A percentile compares a stretch with the other conserved stretches of the same genome.
These are phyloP conservation scores for Discostella stelligeroides DNA, from an alignment of 108 stramenopile species.

Conservation along the genomic window DNA sequence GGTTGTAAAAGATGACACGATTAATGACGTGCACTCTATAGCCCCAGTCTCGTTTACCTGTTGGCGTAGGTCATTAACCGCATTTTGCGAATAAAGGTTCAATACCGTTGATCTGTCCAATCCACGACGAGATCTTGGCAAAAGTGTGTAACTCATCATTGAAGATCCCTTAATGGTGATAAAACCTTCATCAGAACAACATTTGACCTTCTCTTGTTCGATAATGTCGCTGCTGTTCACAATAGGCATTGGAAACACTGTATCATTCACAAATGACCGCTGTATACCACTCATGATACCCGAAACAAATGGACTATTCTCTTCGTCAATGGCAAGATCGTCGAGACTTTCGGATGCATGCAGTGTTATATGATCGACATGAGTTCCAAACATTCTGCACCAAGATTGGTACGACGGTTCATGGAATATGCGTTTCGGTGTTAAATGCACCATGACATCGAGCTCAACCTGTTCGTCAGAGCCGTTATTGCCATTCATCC, in stretches of 20 bases:
- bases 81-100: conserved; percentile 27
- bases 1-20: neutral
- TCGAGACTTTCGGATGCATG: conserved; percentile 38
- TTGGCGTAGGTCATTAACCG: conserved; percentile 12
- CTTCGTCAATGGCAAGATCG: conserved; percentile 15
- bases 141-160: conserved; percentile 66
- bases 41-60: conserved; percentile 38
- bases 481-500: neutral
- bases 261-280: conserved; percentile 50
- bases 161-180: conserved; percentile 48
- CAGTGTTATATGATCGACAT: conserved; percentile 59
- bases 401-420: conserved; percentile 46
- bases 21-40: conserved; percentile 20
- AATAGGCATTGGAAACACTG: conserved; percentile 53
- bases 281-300: conserved; percentile 53
- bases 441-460: conserved; percentile 75
- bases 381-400: conserved; percentile 49
- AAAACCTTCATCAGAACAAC: neutral
- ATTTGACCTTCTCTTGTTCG: neutral
- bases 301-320: conserved; percentile 61
- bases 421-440: conserved; percentile 51
- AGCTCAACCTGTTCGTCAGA: conserved; percentile 26
- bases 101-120: conserved; percentile 32
- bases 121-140: conserved; percentile 60
- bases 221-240: neutral